phyloP scores from a whole-genome alignment of 495 filamentous ascomycete genomes.

The Penicillium maclennaniae region DNA sequence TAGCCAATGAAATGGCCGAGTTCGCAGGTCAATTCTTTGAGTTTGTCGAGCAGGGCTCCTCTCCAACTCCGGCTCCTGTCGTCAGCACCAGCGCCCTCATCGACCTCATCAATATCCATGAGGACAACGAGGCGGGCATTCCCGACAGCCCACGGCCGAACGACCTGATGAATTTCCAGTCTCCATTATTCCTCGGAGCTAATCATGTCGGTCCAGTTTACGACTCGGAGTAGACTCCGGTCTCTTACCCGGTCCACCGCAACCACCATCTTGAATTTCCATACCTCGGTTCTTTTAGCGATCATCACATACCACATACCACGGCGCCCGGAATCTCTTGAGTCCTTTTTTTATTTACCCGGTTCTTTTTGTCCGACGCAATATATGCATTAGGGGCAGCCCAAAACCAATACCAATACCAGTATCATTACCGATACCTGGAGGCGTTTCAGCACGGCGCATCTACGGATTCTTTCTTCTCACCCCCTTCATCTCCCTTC shows the following conservation, averaged over 20 bases:
- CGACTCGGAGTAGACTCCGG: conserved; percentile 13
- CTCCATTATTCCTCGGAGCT: conserved; percentile 4
- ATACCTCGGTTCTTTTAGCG: conserved; percentile 20
- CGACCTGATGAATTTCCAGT: not conserved
- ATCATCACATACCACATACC: conserved; percentile 25
- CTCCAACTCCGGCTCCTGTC: not conserved
- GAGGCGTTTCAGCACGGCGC: conserved; percentile 8
- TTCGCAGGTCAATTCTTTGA: conserved; percentile 44
- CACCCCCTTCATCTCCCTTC: not conserved
- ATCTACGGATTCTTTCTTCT: conserved; percentile 2
- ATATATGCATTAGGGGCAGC: conserved; percentile 10
- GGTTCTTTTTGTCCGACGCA: conserved; percentile 7
- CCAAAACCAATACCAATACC: conserved; percentile 1
- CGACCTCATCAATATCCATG: conserved; percentile 3
- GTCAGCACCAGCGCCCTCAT: not conserved
- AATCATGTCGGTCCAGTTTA: conserved; percentile 6
- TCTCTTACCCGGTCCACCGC: not conserved
- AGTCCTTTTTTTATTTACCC: conserved; percentile 2
- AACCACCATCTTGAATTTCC: not conserved
- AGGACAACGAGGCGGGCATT: not conserved
- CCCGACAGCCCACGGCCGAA: not conserved
- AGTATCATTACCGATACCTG: conserved; percentile 6
- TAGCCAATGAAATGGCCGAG: conserved; percentile 46
- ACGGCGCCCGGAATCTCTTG: conserved; percentile 16
- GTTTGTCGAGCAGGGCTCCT: conserved; percentile 18